Evolutionary conservation across 768 basidiomycete species (phyloP).

Genomic region (Pisolithus albus): DNA sequence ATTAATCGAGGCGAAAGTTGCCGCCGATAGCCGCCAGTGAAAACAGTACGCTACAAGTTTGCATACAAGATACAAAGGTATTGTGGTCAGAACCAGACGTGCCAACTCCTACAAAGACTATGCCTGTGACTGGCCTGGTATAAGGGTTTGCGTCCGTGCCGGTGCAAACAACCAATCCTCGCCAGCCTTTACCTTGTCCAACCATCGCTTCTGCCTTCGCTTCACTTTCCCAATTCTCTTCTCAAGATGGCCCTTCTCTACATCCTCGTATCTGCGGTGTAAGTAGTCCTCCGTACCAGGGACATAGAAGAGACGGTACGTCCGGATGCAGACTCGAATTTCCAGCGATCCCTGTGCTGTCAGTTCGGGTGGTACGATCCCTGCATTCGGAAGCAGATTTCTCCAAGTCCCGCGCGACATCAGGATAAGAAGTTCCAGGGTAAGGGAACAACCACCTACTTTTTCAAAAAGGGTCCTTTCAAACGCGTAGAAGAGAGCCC

Average conservation of each 20-base stretch:
- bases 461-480: constrained; percentile 57
- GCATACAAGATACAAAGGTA: too few relatives aligned
- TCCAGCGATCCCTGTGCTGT: constrained; percentile 58
- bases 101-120: too few relatives aligned
- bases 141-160: background rate
- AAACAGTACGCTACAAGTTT: too few relatives aligned
- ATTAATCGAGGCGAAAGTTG: too few relatives aligned
- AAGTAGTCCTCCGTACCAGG: constrained; percentile 60
- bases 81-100: too few relatives aligned
- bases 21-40: too few relatives aligned
- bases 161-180: background rate
- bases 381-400: constrained; percentile 12
- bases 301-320: constrained; percentile 78
- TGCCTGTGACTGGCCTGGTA: background rate
- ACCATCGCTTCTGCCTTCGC: constrained; percentile 17
- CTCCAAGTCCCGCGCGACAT: constrained; percentile 11
- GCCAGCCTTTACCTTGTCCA: constrained; percentile 11
- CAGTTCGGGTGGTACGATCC: constrained; percentile 35
- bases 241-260: constrained; percentile 31
- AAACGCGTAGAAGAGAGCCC: constrained; percentile 43
- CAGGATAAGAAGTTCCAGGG: background rate
- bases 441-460: constrained; percentile 34
- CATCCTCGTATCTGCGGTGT: constrained; percentile 38
- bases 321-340: constrained; percentile 78
- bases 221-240: constrained; percentile 9